Evolutionary conservation across 2,329 filamentous ascomycete species (phyloP), one percentile per base, ranked within the genome.

Genomic region (Didymella pinodella): DNA sequence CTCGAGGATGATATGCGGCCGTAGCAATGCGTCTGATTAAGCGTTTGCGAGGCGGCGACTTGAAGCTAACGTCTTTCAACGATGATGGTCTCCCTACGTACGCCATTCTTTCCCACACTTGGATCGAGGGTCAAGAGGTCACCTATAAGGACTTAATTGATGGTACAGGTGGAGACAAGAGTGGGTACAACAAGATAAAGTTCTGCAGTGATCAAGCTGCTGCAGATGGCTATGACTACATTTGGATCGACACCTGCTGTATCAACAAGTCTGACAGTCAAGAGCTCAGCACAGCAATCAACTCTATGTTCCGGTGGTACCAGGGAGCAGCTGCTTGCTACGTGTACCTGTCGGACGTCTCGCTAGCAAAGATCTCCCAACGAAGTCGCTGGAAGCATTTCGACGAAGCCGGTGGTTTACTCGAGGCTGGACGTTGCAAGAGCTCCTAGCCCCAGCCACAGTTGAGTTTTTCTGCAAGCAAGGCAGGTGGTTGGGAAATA

Each of bases 21-120:
- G 18, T 18, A 1, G 8, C 40, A 8, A 43, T 43, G 40, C 40
- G 40, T 7, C 40, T 43, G 25, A 18, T 43, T 18, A 43, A 43
- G 20, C 40, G 40, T 20, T 43, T 12, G 40, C 40, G 20, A 20
- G 20, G n/a, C 43, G 43, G 25, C 26, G 25, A 26, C 43, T 25
- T 43, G 20, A 7, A 43, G 40, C 18, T 43, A 3, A 29, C 16
- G 20, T 22, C 40, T 43, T 16, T 64, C 60, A 55, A 18, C 46
- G 22, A 49, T 40, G 52, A 68, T 34, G 12, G 14, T 3, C 5
- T 22, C 20, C 20, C 25, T 29, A 18, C 10, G 14, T 48, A 48
- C 31, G 46, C 63, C 26, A 68, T 69, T 31, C 65, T 69, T 31
- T 67, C 65, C 31, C 65, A 67, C 51, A 65, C 55, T 50, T 67